Evolutionary conservation across 2,329 filamentous ascomycete genomes (phyloP).

Genomic region (Xylaria sp.): DNA sequence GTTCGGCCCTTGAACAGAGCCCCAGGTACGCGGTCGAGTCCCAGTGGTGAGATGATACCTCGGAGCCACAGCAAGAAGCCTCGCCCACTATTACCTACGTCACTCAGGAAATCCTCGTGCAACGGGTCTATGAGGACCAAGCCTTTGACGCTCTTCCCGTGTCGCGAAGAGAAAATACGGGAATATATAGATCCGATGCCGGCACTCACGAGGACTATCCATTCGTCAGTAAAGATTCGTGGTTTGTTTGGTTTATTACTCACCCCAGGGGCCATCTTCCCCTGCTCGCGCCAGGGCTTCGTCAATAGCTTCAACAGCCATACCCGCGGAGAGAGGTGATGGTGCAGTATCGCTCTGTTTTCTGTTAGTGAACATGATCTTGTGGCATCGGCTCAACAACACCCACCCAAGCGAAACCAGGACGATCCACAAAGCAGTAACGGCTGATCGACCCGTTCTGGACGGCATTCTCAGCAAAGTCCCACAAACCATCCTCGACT

Average conservation of each 20-base stretch:
- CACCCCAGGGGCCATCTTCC: constrained; percentile 83
- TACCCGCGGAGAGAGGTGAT: constrained; percentile 91
- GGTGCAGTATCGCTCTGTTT: constrained; percentile 82
- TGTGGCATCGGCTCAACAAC: neutral
- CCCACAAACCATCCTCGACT: constrained; percentile 81
- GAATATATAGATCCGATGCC: constrained; percentile 90
- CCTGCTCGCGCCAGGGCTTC: constrained; percentile 84
- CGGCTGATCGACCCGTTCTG: constrained; percentile 84
- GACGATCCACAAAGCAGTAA: constrained; percentile 96
- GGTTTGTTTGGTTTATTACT: constrained; percentile 16
- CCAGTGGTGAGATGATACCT: constrained; percentile 87
- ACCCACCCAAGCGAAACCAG: constrained; percentile 80
- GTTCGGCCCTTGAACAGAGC: constrained; percentile 85
- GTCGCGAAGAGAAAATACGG: constrained; percentile 88
- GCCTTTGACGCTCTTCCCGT: constrained; percentile 78
- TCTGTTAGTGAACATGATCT: constrained; percentile 15
- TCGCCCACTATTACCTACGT: constrained; percentile 72
- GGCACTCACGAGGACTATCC: constrained; percentile 77
- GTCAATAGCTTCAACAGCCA: constrained; percentile 88
- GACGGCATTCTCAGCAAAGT: constrained; percentile 80
- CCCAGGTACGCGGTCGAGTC: constrained; percentile 81
- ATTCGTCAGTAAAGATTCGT: constrained; percentile 22
- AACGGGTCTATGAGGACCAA: constrained; percentile 88
- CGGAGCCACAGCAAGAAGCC: constrained; percentile 90
- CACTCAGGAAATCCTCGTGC: constrained; percentile 84